A percentile compares a stretch with the other conserved stretches of the same genome.
phyloP scores from a whole-genome alignment of 345 rosid genomes.

The Zanthoxylum bungeanum region DNA sequence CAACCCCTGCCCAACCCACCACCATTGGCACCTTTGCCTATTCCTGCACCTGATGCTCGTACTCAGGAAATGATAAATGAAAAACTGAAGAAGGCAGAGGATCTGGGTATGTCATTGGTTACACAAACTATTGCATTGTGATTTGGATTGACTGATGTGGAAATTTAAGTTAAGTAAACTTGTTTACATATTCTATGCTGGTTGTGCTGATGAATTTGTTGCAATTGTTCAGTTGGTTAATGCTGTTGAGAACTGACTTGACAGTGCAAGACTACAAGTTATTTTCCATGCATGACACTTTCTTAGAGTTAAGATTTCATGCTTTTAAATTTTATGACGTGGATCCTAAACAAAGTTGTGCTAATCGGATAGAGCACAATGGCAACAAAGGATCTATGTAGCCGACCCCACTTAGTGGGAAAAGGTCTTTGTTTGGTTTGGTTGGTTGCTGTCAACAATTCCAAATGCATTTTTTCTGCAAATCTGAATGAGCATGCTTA shows the following conservation, averaged over 20 bases:
- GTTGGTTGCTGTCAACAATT: too few relatives aligned
- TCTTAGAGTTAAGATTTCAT: neutral
- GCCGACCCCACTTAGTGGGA: too few relatives aligned
- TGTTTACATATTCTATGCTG: neutral
- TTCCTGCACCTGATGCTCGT: slow-evolving; percentile 76
- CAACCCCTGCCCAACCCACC: slow-evolving; percentile 79
- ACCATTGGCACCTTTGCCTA: slow-evolving; percentile 63
- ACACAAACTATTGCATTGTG: neutral
- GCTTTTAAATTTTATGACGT: neutral
- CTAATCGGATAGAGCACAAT: too few relatives aligned
- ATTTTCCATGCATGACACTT: neutral
- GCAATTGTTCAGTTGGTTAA: neutral
- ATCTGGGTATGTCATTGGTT: slow-evolving; percentile 60
- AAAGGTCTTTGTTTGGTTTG: too few relatives aligned
- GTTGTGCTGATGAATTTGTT: neutral
- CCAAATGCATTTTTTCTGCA: too few relatives aligned
- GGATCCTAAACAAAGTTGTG: too few relatives aligned
- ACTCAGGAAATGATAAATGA: slow-evolving; percentile 98
- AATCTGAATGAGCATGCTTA: neutral
- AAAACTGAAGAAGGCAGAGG: slow-evolving; percentile 97
- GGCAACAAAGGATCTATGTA: too few relatives aligned
- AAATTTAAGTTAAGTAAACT: neutral
- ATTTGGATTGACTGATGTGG: neutral
- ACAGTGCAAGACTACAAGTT: neutral
- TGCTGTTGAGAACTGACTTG: neutral